These are phyloP conservation scores for Exophiala sideris DNA, from an alignment of 2,329 filamentous ascomycete species.

Conservation along the genomic window DNA sequence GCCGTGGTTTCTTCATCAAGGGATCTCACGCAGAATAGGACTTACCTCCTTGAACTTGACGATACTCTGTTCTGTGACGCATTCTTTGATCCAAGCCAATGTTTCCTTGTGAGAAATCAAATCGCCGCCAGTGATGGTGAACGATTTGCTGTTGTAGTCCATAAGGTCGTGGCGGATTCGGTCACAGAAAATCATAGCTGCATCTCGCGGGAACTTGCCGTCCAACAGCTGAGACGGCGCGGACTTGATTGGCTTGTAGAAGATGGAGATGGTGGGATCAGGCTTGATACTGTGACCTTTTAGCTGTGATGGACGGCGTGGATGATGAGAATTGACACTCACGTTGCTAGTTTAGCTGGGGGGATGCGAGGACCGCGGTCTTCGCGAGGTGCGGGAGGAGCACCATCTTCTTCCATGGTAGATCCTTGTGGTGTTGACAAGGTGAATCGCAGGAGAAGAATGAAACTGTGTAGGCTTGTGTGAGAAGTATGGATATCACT, in stretches of 20 bases:
- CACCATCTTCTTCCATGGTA: slow-evolving; percentile 14
- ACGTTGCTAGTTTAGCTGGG: slow-evolving; percentile 20
- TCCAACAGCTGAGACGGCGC: slow-evolving; percentile 11
- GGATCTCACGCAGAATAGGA: not conserved
- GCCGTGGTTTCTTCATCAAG: not conserved
- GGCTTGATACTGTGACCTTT: slow-evolving; percentile 12
- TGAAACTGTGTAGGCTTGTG: not conserved
- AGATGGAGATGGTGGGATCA: slow-evolving; percentile 21
- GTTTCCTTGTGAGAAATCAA: slow-evolving; percentile 14
- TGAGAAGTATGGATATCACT: no score
- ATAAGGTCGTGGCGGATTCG: slow-evolving; percentile 20
- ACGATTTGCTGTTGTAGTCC: slow-evolving; percentile 23
- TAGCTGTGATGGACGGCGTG: not conserved
- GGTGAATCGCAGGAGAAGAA: not conserved
- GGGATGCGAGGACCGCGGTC: slow-evolving; percentile 22
- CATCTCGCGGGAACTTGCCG: slow-evolving; percentile 17
- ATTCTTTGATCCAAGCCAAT: slow-evolving; percentile 21
- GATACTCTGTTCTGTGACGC: slow-evolving; percentile 13
- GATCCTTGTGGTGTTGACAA: not conserved
- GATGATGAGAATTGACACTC: not conserved
- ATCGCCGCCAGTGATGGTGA: slow-evolving; percentile 20
- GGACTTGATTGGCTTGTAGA: slow-evolving; percentile 15
- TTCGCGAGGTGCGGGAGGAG: slow-evolving; percentile 15
- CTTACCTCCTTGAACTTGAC: slow-evolving; percentile 19
- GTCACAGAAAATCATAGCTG: slow-evolving; percentile 24